phyloP scores from a whole-genome alignment of 1,139 yeast genomes.

The Suhomyces yuchorum region DNA sequence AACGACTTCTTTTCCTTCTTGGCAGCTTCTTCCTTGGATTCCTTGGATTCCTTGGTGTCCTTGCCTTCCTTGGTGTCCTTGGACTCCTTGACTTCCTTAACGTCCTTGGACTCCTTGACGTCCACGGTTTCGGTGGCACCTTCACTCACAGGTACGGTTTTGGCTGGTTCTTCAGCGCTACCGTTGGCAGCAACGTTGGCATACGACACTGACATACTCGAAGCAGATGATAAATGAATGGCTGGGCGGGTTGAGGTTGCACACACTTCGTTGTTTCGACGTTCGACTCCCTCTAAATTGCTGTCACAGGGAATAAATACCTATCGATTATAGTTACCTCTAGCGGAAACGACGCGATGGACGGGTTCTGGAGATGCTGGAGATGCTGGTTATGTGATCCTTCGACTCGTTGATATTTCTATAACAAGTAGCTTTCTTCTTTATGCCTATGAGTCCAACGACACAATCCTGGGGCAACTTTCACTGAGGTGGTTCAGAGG shows the following conservation, averaged over 20 bases:
- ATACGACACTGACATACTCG: constrained; percentile 29
- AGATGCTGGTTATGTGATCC: not conserved
- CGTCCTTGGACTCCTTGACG: constrained; percentile 4
- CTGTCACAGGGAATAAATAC: not conserved
- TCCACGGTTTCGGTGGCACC: constrained; percentile 16
- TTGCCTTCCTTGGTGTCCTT: constrained; percentile 6
- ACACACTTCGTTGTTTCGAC: not conserved
- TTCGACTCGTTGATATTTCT: not conserved
- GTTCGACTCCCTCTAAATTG: not conserved
- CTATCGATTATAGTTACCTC: not conserved
- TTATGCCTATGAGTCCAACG: constrained; percentile 1
- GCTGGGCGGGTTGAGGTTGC: not conserved
- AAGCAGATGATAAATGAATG: not conserved
- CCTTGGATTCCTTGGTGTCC: constrained; percentile 9
- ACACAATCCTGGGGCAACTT: constrained; percentile 1
- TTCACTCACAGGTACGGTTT: constrained; percentile 11
- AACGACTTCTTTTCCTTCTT: constrained; percentile 44
- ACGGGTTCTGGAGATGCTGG: not conserved
- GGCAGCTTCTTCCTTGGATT: constrained; percentile 10
- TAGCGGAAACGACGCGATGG: not conserved
- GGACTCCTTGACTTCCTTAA: constrained; percentile 1
- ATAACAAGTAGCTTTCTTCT: not conserved
- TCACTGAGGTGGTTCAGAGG: constrained; percentile 2
- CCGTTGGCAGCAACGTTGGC: constrained; percentile 48
- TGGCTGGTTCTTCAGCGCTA: constrained; percentile 10